These are phyloP conservation scores for Trichoderma sp. DNA, from an alignment of 2,329 filamentous ascomycete genomes.

Conservation along the genomic window DNA sequence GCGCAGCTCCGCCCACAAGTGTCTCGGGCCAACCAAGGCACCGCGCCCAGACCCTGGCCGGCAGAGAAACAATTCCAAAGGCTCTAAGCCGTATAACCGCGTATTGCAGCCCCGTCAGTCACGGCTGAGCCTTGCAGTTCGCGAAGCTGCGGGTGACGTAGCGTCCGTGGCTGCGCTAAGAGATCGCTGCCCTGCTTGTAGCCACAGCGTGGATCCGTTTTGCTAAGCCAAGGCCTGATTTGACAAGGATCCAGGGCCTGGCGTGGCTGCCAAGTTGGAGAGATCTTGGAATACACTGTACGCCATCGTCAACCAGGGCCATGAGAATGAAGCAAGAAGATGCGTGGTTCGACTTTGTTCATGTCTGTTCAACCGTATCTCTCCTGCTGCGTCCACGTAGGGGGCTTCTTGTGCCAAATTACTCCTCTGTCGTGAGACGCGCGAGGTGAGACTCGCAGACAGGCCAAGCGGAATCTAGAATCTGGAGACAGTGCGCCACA, in stretches of 20 bases:
- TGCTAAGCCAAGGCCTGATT: conserved; percentile 12
- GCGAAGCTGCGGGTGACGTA: conserved; percentile 28
- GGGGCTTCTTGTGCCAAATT: background rate
- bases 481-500: conserved; percentile 17
- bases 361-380: background rate
- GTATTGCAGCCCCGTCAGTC: conserved; percentile 16
- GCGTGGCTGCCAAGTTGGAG: conserved; percentile 3
- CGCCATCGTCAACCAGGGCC: background rate
- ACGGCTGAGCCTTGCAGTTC: conserved; percentile 26
- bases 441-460: conserved; percentile 18
- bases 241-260: background rate
- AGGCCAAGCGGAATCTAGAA: background rate
- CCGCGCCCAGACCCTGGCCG: background rate
- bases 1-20: conserved; percentile 16
- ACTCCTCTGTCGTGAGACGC: conserved; percentile 1
- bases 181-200: conserved; percentile 23
- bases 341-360: background rate
- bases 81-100: background rate
- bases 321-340: background rate
- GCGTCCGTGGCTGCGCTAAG: conserved; percentile 26
- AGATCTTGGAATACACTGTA: background rate
- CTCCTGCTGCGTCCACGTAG: background rate
- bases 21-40: conserved; percentile 22
- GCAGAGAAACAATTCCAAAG: background rate
- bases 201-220: conserved; percentile 12